Base-by-base conservation (phyloP, 73 alveolate genomes). In the Paraurostyla sp. region DNA sequence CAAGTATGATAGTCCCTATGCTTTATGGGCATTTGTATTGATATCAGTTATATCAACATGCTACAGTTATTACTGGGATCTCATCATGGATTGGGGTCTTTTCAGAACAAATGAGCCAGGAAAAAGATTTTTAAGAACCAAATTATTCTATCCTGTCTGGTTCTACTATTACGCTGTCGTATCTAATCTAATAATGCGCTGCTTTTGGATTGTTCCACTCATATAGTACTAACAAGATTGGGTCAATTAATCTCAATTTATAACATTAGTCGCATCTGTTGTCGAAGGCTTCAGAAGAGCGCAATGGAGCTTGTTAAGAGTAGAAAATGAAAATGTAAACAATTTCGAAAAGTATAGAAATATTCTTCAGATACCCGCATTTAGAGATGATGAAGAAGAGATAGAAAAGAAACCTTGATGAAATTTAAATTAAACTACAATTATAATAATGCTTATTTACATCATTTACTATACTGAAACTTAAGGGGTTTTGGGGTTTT, bases 41-140 rank as follows among this genome's bases (percentile, higher is more conserved):
- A 25, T 48, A 3, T 6, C 85, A 0, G 30, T 52, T 29, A 0
- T 25, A 27, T 42, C 92, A 2, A 90, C 95, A 32, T 11, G 73
- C 58, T 90, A 90, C 51, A 57, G 82, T 25, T 82, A 54, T 23
- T 86, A 80, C 35, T 95, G 98, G 98, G 98, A 95, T 84, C 50
- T 89, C 38, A 87, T 65, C 75, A 92, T 92, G 87, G 98, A 95
- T 80, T 95, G 98, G 98, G 98, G 98, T 0, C 87, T 92, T 27
- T 32, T 93, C 89, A 23, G 89, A 82, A 56, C 81, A 23, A 43
- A 87, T 51, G 41, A 65, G 57, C 40, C 65, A 20, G 92, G 92
- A 18, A 85, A 86, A 80, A 49, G 85, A 36, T 83, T 68, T 83
- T 75, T 95, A 59, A 89, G 98, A 65, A 80, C 75, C 23, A 80